These are phyloP conservation scores for Hortiboletus rubellus DNA, from an alignment of 1,284 basidiomycete genomes.

Conservation along the genomic window DNA sequence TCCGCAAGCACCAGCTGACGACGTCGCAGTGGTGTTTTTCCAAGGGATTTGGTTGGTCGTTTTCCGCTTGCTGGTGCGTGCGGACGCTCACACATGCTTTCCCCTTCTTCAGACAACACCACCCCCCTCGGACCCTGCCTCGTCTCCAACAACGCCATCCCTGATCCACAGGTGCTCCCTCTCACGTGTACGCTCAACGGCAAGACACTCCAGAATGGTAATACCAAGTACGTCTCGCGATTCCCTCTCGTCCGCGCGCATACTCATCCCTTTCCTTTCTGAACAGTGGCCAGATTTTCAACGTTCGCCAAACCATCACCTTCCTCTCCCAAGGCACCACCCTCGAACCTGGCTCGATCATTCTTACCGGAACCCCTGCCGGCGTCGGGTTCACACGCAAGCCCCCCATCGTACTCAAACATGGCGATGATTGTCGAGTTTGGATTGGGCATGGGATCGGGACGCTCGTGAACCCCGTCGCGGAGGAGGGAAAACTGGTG, in stretches of 20 bases:
- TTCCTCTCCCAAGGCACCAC: slow-evolving; percentile 88
- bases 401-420: slow-evolving; percentile 68
- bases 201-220: slow-evolving; percentile 69
- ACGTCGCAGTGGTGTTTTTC: slow-evolving; percentile 83
- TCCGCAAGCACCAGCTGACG: slow-evolving; percentile 74
- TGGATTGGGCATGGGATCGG: slow-evolving; percentile 70
- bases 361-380: slow-evolving; percentile 78
- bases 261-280: not conserved
- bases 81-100: not conserved
- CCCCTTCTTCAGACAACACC: slow-evolving; percentile 54
- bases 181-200: slow-evolving; percentile 74
- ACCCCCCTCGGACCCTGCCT: slow-evolving; percentile 78
- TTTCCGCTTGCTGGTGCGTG: slow-evolving; percentile 14
- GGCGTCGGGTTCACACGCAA: slow-evolving; percentile 78
- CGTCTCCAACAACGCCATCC: slow-evolving; percentile 62
- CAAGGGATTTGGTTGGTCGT: slow-evolving; percentile 68
- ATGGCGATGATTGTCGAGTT: slow-evolving; percentile 73
- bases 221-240: slow-evolving; percentile 54
- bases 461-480: slow-evolving; percentile 70
- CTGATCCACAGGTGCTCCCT: slow-evolving; percentile 68
- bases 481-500: slow-evolving; percentile 52
- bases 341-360: slow-evolving; percentile 77
- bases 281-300: slow-evolving; percentile 71
- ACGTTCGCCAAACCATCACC: slow-evolving; percentile 67
- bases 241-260: not conserved